These are phyloP conservation scores for Sarocladium brachiariae DNA, from an alignment of 2,329 filamentous ascomycete genomes.

Conservation along the genomic window DNA sequence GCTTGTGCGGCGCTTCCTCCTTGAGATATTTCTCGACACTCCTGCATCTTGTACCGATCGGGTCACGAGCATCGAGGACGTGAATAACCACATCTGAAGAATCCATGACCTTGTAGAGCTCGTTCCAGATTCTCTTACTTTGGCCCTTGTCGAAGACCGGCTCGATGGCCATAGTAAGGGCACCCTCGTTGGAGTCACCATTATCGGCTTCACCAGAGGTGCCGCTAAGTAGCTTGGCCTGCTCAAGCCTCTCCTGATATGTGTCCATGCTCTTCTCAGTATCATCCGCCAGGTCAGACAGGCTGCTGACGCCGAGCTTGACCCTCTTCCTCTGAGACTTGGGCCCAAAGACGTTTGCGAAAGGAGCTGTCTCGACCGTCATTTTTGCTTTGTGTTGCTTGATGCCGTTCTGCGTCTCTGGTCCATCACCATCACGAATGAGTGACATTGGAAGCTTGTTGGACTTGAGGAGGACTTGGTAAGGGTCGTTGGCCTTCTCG, in stretches of 20 bases:
- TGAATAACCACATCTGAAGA: slow-evolving; percentile 96
- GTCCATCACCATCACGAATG: slow-evolving; percentile 67
- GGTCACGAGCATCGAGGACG: slow-evolving; percentile 83
- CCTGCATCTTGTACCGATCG: slow-evolving; percentile 80
- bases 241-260: slow-evolving; percentile 75
- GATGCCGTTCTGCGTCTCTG: slow-evolving; percentile 63
- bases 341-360: slow-evolving; percentile 83
- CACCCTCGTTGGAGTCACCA: slow-evolving; percentile 32
- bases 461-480: slow-evolving; percentile 88
- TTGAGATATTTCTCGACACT: slow-evolving; percentile 77
- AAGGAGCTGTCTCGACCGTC: slow-evolving; percentile 79
- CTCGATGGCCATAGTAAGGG: slow-evolving; percentile 60
- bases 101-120: slow-evolving; percentile 91
- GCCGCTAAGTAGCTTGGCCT: slow-evolving; percentile 70
- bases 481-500: slow-evolving; percentile 83
- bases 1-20: slow-evolving; percentile 93
- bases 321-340: slow-evolving; percentile 91
- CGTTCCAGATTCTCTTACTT: slow-evolving; percentile 95
- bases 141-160: slow-evolving; percentile 93
- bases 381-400: slow-evolving; percentile 95
- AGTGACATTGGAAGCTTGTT: slow-evolving; percentile 97
- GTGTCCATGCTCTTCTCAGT: slow-evolving; percentile 73
- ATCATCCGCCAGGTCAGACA: slow-evolving; percentile 74
- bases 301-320: slow-evolving; percentile 75
- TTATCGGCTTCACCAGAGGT: slow-evolving; percentile 51